Conservation (phyloP, 2,329 filamentous ascomycete species). For the Fusarium praegraminearum region DNA sequence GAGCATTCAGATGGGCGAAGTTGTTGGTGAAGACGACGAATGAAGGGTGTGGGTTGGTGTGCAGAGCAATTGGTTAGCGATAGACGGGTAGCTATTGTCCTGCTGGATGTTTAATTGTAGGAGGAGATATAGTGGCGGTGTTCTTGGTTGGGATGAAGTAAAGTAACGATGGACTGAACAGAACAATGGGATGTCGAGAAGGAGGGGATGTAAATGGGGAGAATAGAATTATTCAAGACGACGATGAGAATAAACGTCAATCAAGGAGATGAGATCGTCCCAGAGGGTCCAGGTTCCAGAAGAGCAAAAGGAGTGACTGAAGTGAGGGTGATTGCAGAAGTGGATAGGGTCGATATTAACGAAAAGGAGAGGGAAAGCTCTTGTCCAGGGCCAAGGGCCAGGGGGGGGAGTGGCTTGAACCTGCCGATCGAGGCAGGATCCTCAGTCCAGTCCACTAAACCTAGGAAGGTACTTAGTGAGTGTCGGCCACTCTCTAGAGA, state of each 20-base stretch:
- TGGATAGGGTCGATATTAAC: slow-evolving; percentile 55
- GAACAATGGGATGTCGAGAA: slow-evolving; percentile 31
- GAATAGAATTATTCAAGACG: slow-evolving; percentile 40
- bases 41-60: slow-evolving; percentile 22
- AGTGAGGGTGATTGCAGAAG: slow-evolving; percentile 55
- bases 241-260: slow-evolving; percentile 43
- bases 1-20: slow-evolving; percentile 52
- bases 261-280: slow-evolving; percentile 43
- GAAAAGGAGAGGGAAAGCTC: slow-evolving; percentile 54
- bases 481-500: slow-evolving; percentile 26
- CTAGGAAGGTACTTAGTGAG: slow-evolving; percentile 22
- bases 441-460: slow-evolving; percentile 49
- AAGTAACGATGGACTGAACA: slow-evolving; percentile 26
- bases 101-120: slow-evolving; percentile 15
- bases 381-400: slow-evolving; percentile 46
- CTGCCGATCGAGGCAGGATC: slow-evolving; percentile 53
- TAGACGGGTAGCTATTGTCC: slow-evolving; percentile 7
- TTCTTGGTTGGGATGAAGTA: slow-evolving; percentile 3
- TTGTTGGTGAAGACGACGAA: slow-evolving; percentile 25
- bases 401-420: slow-evolving; percentile 50
- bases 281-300: slow-evolving; percentile 44
- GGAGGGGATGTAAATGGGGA: slow-evolving; percentile 38
- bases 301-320: slow-evolving; percentile 56
- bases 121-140: slow-evolving; percentile 7
- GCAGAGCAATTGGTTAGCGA: slow-evolving; percentile 28